Evolutionary conservation across 495 filamentous ascomycete species (phyloP), one percentile per base, ranked within the genome.

Genomic region (Penicillium tannophilum): DNA sequence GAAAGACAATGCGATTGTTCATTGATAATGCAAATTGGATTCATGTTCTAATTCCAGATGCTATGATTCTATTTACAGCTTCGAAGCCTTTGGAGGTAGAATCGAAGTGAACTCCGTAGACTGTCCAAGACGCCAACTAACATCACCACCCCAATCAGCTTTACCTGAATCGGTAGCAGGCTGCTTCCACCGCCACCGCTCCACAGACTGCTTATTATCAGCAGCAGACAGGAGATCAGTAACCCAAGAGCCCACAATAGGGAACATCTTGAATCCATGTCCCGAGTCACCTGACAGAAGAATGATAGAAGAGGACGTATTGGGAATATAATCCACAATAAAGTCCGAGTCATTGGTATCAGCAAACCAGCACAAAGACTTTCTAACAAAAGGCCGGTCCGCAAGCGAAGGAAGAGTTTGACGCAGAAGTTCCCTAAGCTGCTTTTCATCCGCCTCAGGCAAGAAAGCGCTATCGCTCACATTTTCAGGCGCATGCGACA

Each of bases 221-320:
- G 52, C 17, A 6, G 60, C 61, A 54, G 68, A 65, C 7, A 81
- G 51, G 17, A 84, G 60, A 52, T 72, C 67, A 30, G 60, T 62
- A 16, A 84, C 76, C 73, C 76, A 82, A 19, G 68, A 62, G 0
- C 83, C 84, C 19, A 82, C 62, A 56, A 82, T 72, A 1, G 83
- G 83, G 41, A 85, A 68, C 78, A 84, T 82, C 69, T 85, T 85
- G 64, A 86, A 84, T 4, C 68, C 79, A 62, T 84, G 81, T 4
- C 76, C 81, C 19, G 79, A 82, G 50, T 82, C 82, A 12, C 81
- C 82, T 4, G 77, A 79, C 35, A 76, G 26, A 8, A 79, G 56
- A 6, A 84, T 76, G 4, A 85, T 61, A 7, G 81, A 73, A 4
- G 64, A 63, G 16, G 67, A 61, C 39, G 65, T 77, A 3, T 67